These are phyloP conservation scores for Sextonia rubra DNA, from an alignment of 164 flowering plant genomes.

Conservation along the genomic window DNA sequence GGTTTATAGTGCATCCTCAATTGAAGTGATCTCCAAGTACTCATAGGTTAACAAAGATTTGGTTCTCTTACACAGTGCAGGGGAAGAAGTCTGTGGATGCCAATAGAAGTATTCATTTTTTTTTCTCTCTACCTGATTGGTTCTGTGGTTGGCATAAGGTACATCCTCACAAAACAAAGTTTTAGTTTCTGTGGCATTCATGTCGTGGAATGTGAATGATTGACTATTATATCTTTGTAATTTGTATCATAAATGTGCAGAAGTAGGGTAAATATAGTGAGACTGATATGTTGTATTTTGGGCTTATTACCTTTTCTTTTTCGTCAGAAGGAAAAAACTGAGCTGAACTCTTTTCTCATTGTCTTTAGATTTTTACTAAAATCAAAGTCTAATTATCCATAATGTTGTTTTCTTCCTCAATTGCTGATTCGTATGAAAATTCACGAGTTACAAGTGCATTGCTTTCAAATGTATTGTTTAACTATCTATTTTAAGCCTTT, in stretches of 20 bases:
- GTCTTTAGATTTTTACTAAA: not conserved
- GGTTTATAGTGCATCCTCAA: not conserved
- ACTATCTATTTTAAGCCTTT: not conserved
- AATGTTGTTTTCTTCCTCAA: not conserved
- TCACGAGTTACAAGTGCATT: not conserved
- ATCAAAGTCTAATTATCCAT: not conserved
- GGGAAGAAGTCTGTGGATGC: not conserved
- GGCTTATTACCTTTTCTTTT: not conserved
- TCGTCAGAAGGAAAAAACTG: not conserved
- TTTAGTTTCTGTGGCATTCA: not conserved
- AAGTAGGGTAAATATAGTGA: too few species aligned
- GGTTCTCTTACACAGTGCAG: not conserved
- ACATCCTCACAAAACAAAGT: not conserved
- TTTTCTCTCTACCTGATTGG: not conserved
- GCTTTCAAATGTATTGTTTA: not conserved
- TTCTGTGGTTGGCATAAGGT: not conserved
- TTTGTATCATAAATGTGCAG: too few species aligned
- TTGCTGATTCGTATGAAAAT: too few species aligned
- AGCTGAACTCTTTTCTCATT: not conserved
- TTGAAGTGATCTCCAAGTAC: not conserved
- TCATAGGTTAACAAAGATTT: not conserved
- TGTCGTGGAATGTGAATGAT: not conserved
- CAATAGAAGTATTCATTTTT: not conserved
- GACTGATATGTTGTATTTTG: not conserved
- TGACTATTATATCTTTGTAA: too few species aligned